A percentile compares a stretch with the other conserved stretches of the same genome.
These are phyloP conservation scores for Sarocladium oryzae DNA, from an alignment of 2,329 filamentous ascomycete species.

Conservation along the genomic window DNA sequence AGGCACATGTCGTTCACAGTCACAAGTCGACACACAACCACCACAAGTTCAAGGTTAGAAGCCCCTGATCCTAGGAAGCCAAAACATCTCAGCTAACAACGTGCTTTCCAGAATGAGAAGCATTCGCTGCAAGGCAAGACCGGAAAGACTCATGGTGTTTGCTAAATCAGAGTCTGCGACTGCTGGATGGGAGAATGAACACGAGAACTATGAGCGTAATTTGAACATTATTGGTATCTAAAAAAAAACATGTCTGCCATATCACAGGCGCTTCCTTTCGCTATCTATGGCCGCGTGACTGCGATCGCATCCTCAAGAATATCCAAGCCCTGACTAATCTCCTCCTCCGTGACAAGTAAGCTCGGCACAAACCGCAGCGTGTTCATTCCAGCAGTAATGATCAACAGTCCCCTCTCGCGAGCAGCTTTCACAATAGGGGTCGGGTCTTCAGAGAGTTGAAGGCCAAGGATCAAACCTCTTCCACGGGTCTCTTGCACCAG, in stretches of 20 bases:
- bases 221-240: conserved; percentile 5
- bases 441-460: conserved; percentile 73
- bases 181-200: not conserved
- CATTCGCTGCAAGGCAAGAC: conserved; percentile 86
- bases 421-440: conserved; percentile 74
- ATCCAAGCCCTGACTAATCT: conserved; percentile 71
- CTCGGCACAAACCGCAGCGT: conserved; percentile 89
- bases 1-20: conserved; percentile 38
- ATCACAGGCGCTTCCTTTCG: not conserved
- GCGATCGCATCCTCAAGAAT: conserved; percentile 66
- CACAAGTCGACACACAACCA: conserved; percentile 35
- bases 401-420: conserved; percentile 75
- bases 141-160: conserved; percentile 84
- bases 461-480: conserved; percentile 75
- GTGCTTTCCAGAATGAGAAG: conserved; percentile 55
- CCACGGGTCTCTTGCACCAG: conserved; percentile 76
- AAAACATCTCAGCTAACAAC: no score
- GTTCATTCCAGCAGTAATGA: conserved; percentile 91
- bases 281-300: conserved; percentile 27
- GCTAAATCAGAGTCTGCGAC: conserved; percentile 41
- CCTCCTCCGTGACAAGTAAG: conserved; percentile 69
- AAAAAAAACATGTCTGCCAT: not conserved
- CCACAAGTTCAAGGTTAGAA: conserved; percentile 44
- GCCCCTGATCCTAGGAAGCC: no score
- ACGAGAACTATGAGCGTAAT: not conserved